Percentiles rank a stretch among this genome's conserved stretches.
phyloP scores from a whole-genome alignment of 176 grass and related monocot species.

The Lolium multiflorum region DNA sequence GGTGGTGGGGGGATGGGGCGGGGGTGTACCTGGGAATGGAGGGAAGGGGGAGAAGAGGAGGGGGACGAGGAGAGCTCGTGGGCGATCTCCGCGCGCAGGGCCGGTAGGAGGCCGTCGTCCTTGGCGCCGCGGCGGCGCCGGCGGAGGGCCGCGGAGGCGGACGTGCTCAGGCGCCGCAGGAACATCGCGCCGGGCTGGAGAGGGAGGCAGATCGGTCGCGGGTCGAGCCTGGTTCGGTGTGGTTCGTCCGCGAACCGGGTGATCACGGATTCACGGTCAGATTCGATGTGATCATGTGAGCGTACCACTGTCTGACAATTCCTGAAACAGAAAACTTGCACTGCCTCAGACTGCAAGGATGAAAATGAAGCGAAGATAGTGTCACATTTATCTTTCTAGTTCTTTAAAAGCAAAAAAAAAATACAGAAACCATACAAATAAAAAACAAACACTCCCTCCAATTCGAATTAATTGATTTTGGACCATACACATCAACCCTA shows the following conservation, averaged over 20 bases:
- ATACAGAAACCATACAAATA: no score
- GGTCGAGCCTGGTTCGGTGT: neutral
- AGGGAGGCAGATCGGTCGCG: neutral
- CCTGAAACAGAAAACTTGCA: no score
- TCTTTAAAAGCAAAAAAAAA: no score
- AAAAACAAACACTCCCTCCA: no score
- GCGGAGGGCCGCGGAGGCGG: constrained; percentile 35
- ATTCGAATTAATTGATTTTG: no score
- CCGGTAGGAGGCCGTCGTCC: constrained; percentile 57
- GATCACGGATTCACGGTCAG: no score
- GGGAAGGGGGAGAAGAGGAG: neutral
- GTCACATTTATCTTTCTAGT: no score
- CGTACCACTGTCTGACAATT: no score
- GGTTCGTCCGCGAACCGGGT: neutral
- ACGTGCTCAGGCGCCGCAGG: constrained; percentile 42
- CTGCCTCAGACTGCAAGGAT: no score
- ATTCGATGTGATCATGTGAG: no score
- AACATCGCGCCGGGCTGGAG: constrained; percentile 27
- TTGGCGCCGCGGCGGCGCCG: constrained; percentile 30
- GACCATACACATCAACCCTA: no score
- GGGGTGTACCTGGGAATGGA: constrained; percentile 34
- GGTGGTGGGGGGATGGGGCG: neutral
- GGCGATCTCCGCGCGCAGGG: constrained; percentile 60
- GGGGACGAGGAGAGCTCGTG: constrained; percentile 59
- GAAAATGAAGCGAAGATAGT: no score